Percentiles rank a stretch among this genome's conserved stretches.
Evolutionary conservation across 2,329 filamentous ascomycete species (phyloP).

Genomic region (Fusarium sp.): DNA sequence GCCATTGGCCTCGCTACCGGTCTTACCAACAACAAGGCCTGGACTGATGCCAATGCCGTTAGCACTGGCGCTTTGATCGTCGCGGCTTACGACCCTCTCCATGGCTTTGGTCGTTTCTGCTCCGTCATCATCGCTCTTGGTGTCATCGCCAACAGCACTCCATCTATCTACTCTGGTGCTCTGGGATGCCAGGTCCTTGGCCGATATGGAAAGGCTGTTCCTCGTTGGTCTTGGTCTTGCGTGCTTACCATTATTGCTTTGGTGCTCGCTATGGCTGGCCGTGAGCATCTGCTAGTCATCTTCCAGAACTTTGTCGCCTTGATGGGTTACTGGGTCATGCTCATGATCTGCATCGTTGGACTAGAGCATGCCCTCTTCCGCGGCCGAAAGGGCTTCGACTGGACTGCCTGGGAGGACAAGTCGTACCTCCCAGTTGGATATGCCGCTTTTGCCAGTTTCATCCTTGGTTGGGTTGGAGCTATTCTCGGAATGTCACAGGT

Average conservation of each 20-base stretch:
- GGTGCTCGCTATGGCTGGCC: constrained; percentile 66
- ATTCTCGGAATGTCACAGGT: constrained; percentile 69
- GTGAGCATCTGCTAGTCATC: constrained; percentile 64
- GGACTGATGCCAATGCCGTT: constrained; percentile 63
- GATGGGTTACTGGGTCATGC: constrained; percentile 67
- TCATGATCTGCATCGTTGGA: constrained; percentile 62
- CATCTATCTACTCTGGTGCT: constrained; percentile 68
- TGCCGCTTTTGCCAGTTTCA: constrained; percentile 58
- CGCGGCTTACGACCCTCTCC: constrained; percentile 65
- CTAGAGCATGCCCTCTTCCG: constrained; percentile 60
- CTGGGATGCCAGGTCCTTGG: constrained; percentile 70
- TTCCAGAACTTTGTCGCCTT: constrained; percentile 66
- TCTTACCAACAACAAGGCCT: constrained; percentile 60
- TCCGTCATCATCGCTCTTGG: constrained; percentile 67
- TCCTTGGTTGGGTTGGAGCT: constrained; percentile 62
- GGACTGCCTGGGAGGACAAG: constrained; percentile 60
- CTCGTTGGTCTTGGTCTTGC: constrained; percentile 66
- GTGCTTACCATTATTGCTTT: constrained; percentile 66
- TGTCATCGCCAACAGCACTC: constrained; percentile 67
- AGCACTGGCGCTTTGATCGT: constrained; percentile 68
- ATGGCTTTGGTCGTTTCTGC: constrained; percentile 68
- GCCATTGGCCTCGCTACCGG: constrained; percentile 66
- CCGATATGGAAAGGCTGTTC: constrained; percentile 64
- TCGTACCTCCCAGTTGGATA: constrained; percentile 57
- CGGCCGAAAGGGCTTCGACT: constrained; percentile 55